A percentile compares a stretch with the other conserved stretches of the same genome.
Evolutionary conservation across 2,329 filamentous ascomycete species (phyloP).

Genomic region (Podosphaera fusca): DNA sequence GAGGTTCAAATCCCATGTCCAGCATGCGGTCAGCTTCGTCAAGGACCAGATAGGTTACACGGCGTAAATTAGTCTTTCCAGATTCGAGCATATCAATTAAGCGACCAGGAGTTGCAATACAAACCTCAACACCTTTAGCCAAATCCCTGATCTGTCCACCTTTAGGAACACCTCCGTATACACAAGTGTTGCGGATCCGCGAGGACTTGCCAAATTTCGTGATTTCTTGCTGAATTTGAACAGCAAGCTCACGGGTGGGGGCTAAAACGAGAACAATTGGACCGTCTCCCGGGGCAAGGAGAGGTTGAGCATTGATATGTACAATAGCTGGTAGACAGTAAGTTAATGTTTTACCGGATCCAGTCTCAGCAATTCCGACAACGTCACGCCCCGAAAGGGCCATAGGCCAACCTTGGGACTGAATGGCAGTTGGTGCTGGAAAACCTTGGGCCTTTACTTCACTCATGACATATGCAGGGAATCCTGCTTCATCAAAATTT

Average conservation of each 20-base stretch:
- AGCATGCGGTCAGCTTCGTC: conserved; percentile 99
- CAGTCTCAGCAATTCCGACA: conserved; percentile 96
- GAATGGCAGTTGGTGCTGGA: conserved; percentile 77
- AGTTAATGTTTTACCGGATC: conserved; percentile 95
- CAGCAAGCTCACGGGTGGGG: conserved; percentile 89
- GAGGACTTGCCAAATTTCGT: conserved; percentile 97
- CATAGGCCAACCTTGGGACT: conserved; percentile 98
- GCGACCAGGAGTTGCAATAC: conserved; percentile 93
- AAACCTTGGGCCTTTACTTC: conserved; percentile 98
- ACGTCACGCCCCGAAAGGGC: conserved; percentile 93
- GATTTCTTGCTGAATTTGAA: conserved; percentile 96
- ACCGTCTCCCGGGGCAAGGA: conserved; percentile 82
- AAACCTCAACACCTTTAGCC: conserved; percentile 85
- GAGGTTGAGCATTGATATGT: conserved; percentile 97
- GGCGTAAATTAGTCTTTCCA: conserved; percentile 91
- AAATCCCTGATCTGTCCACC: conserved; percentile 92
- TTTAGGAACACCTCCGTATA: conserved; percentile 97
- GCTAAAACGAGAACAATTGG: conserved; percentile 92
- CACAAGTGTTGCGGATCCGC: conserved; percentile 92
- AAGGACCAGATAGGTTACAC: conserved; percentile 92
- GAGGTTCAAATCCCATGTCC: conserved; percentile 99
- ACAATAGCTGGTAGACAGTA: conserved; percentile 97
- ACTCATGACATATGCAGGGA: conserved; percentile 90
- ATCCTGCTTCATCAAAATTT: conserved; percentile 92
- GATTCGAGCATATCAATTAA: conserved; percentile 97